Base-by-base conservation (phyloP, 768 basidiomycete species). In the Strobilomyces confusus region DNA sequence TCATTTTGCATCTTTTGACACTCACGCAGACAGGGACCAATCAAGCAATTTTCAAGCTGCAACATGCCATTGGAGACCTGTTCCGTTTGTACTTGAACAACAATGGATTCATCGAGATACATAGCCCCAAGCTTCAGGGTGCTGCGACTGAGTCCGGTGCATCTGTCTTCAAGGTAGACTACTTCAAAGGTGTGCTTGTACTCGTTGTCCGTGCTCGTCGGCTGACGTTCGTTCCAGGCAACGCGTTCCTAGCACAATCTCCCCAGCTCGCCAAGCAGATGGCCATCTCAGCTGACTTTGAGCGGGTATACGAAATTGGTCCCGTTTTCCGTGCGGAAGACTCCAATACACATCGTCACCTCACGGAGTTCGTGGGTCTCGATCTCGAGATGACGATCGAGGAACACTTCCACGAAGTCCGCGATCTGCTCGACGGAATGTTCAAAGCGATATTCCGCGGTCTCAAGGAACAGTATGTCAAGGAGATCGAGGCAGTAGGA, bases 361-460 rank as follows among this genome's bases (percentile, higher is more conserved):
- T 99, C 75, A 98, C 97, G 19, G 97, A 99, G 71, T 99, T 98
- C 72, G 89, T 93, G 59, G 97, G 97, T 26, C 87, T 99, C 61
- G 97, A 99, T 89, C 80, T 99, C 60, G 97, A 99, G 72, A 98
- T 99, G 97, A 80, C 86, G 5, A 93, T 99, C 60, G 94, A 98
- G 70, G 95, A 98, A 69, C 94, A 98, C 69, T 99, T 98, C 66
- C 95, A 98, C 72, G 97, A 99, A 72, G 94, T 94, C 33, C 79
- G 98, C 77, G 93, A 97, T 62, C 72, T 93, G 22, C 80, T 99
- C 54, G 97, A 99, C 68, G 80, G 78, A 42, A 79, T 98, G 68
- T 84, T 98, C 68, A 77, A 92, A 59, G 74, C 78, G 65, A 89
- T 99, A 64, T 99, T 99, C 83, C 77, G 77, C 52, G 87, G 87